Conservation (phyloP, 495 filamentous ascomycete genomes). For the Penicillium goetzii region DNA sequence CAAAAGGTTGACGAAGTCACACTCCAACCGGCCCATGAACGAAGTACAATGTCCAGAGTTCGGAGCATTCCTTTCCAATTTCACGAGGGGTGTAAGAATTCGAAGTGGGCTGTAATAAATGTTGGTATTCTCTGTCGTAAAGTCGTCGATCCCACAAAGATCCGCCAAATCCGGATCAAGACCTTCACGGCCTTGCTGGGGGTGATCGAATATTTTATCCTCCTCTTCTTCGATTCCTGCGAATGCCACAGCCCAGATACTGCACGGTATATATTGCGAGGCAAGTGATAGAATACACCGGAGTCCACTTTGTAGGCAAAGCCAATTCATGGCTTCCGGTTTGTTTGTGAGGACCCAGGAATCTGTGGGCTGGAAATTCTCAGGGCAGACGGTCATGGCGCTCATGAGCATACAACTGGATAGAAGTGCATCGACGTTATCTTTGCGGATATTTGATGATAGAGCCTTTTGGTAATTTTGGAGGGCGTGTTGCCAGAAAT, state of each 20-base stretch:
- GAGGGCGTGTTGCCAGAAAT: slow-evolving; percentile 47
- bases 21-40: slow-evolving; percentile 40
- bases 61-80: slow-evolving; percentile 22
- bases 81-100: slow-evolving; percentile 34
- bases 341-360: slow-evolving; percentile 48
- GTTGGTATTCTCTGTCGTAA: slow-evolving; percentile 37
- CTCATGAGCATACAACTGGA: slow-evolving; percentile 49
- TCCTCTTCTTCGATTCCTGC: slow-evolving; percentile 27
- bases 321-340: slow-evolving; percentile 45
- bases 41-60: slow-evolving; percentile 33
- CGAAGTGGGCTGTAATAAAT: slow-evolving; percentile 43
- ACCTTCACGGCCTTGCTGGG: slow-evolving; percentile 37
- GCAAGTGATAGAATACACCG: slow-evolving; percentile 37
- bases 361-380: slow-evolving; percentile 39
- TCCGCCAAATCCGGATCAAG: slow-evolving; percentile 40
- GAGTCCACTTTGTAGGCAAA: slow-evolving; percentile 46
- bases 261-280: slow-evolving; percentile 33
- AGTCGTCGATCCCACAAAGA: slow-evolving; percentile 44
- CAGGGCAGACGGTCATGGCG: slow-evolving; percentile 40
- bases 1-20: slow-evolving; percentile 39
- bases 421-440: slow-evolving; percentile 44
- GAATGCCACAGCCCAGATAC: slow-evolving; percentile 43
- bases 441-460: slow-evolving; percentile 24
- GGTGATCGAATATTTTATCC: slow-evolving; percentile 25
- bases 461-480: slow-evolving; percentile 36